phyloP scores from a whole-genome alignment of 1,139 yeast genomes.

The Taphrina confusa region DNA sequence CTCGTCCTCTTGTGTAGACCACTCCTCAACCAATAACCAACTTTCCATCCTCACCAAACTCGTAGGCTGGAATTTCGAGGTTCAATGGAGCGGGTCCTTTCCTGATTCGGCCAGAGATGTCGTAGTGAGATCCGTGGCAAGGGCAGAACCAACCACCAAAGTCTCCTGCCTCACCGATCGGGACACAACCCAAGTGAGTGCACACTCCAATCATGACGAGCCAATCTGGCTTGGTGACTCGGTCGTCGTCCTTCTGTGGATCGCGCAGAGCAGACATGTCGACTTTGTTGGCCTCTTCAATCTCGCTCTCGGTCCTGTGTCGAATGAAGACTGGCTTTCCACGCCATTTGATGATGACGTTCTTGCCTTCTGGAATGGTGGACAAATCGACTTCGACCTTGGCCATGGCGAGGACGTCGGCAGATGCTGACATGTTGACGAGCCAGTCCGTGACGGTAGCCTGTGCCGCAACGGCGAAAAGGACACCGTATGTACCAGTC shows the following conservation, averaged over 20 bases:
- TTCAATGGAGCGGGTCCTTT: slow-evolving; percentile 99
- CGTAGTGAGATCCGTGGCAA: slow-evolving; percentile 99
- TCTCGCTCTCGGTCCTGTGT: slow-evolving; percentile 94
- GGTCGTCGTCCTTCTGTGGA: slow-evolving; percentile 88
- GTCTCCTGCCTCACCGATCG: slow-evolving; percentile 99
- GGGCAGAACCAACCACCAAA: slow-evolving; percentile 99
- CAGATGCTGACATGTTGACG: slow-evolving; percentile 93
- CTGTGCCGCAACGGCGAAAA: slow-evolving; percentile 95
- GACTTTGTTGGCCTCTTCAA: slow-evolving; percentile 86
- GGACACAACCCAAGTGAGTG: slow-evolving; percentile 99
- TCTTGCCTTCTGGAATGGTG: slow-evolving; percentile 96
- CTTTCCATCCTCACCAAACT: slow-evolving; percentile 74
- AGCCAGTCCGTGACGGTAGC: slow-evolving; percentile 87
- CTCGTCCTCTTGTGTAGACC: too few relatives aligned
- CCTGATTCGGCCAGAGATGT: slow-evolving; percentile 99
- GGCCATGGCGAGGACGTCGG: slow-evolving; percentile 99
- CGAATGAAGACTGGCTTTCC: slow-evolving; percentile 99
- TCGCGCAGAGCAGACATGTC: slow-evolving; percentile 80
- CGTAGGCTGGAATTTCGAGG: slow-evolving; percentile 93
- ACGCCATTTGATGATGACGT: slow-evolving; percentile 98
- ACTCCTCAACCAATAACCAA: slow-evolving; percentile 78
- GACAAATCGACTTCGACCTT: slow-evolving; percentile 95
- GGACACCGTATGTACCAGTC: slow-evolving; percentile 94
- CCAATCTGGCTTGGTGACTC: slow-evolving; percentile 98
- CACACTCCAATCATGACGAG: slow-evolving; percentile 94